phyloP scores from a whole-genome alignment of 208 protist genomes.

The Crithidia thermophila region DNA sequence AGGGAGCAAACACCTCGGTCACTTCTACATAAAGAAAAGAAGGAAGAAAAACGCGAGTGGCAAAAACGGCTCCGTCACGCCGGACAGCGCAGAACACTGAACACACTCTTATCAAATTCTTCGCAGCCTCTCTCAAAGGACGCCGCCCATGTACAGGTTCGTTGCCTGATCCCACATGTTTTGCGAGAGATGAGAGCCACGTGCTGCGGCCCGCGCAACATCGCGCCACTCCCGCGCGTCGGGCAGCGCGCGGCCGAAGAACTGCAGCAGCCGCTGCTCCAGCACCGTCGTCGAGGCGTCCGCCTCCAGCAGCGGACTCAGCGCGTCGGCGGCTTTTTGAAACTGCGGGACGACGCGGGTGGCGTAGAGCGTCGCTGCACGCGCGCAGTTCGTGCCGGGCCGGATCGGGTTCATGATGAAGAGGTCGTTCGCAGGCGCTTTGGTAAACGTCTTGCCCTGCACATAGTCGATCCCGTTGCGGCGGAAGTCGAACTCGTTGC shows the following conservation, averaged over 20 bases:
- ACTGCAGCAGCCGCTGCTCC: slow-evolving; percentile 18
- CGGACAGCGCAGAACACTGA: too few species aligned
- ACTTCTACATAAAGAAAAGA: neutral
- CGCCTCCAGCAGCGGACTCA: slow-evolving; percentile 43
- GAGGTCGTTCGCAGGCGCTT: slow-evolving; percentile 46
- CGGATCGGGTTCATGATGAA: slow-evolving; percentile 77
- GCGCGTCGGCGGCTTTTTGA: slow-evolving; percentile 32
- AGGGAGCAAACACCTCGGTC: too few species aligned
- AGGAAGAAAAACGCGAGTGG: neutral
- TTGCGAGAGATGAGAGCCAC: slow-evolving; percentile 14
- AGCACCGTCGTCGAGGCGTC: slow-evolving; percentile 19
- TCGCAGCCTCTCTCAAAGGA: slow-evolving; percentile 11
- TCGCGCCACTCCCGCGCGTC: slow-evolving; percentile 18
- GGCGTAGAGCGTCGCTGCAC: slow-evolving; percentile 57
- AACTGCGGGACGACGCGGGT: slow-evolving; percentile 60
- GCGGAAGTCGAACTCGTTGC: slow-evolving; percentile 60
- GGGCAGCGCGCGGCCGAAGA: slow-evolving; percentile 11
- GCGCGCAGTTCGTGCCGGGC: slow-evolving; percentile 64
- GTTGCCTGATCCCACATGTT: slow-evolving; percentile 65
- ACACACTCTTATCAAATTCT: slow-evolving; percentile 1
- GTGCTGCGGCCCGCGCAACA: slow-evolving; percentile 8
- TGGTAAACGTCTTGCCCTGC: slow-evolving; percentile 48
- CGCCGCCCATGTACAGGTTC: slow-evolving; percentile 62
- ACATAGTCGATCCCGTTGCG: slow-evolving; percentile 69
- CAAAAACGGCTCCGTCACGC: too few species aligned